A percentile compares a stretch with the other conserved stretches of the same genome.
Conservation (phyloP, 768 basidiomycete species). For the Boletus barrowsii region DNA sequence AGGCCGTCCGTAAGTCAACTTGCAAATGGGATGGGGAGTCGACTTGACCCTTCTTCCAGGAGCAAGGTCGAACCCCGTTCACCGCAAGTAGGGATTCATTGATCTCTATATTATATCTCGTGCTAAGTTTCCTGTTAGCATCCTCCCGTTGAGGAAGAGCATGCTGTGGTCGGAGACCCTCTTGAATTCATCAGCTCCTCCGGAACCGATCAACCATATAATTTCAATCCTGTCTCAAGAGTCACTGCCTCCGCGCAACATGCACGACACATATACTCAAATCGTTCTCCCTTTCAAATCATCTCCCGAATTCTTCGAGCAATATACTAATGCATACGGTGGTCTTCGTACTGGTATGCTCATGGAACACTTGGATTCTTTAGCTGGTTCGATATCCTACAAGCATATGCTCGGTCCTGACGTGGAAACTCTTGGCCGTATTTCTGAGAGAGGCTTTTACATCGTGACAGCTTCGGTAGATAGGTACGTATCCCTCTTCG, state of each 20-base stretch:
- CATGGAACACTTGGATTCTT: conserved; percentile 78
- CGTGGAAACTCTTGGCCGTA: conserved; percentile 50
- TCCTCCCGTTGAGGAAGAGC: conserved; percentile 54
- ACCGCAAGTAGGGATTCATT: conserved; percentile 41
- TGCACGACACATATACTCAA: conserved; percentile 74
- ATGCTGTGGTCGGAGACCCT: conserved; percentile 60
- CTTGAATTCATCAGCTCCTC: conserved; percentile 35
- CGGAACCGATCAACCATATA: conserved; percentile 12
- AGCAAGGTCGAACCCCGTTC: conserved; percentile 50
- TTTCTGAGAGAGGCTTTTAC: conserved; percentile 69
- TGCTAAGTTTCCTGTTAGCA: conserved; percentile 32
- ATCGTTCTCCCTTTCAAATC: conserved; percentile 62
- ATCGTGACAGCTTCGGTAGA: conserved; percentile 85
- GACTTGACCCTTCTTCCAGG: conserved; percentile 31
- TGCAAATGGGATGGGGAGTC: background rate
- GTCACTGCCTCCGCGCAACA: conserved; percentile 45
- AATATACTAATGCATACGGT: conserved; percentile 68
- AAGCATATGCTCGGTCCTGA: conserved; percentile 74
- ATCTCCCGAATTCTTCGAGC: conserved; percentile 55
- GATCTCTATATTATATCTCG: background rate
- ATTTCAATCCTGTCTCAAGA: conserved; percentile 12
- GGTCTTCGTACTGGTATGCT: conserved; percentile 70
- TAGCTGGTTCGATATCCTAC: conserved; percentile 84
- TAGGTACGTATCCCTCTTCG: conserved; percentile 36
- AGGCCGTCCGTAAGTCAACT: conserved; percentile 50